Evolutionary conservation across 2,329 filamentous ascomycete species (phyloP).

Genomic region (Emydomyces testavorans): DNA sequence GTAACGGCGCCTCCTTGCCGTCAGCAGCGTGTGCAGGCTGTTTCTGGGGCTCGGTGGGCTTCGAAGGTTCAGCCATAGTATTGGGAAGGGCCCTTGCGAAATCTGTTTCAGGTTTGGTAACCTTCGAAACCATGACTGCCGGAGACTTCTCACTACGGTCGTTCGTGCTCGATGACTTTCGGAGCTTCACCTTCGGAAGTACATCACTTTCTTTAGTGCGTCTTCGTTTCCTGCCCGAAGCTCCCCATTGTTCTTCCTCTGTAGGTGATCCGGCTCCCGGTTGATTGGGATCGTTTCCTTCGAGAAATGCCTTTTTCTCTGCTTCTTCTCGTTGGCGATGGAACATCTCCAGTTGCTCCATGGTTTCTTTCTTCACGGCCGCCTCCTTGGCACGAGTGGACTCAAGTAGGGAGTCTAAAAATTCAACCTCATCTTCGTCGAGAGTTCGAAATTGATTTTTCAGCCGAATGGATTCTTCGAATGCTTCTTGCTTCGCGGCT

Average conservation of each 20-base stretch:
- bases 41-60: not conserved
- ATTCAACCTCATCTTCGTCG: conserved; percentile 43
- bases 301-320: conserved; percentile 39
- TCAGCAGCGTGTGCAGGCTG: not conserved
- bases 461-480: conserved; percentile 40
- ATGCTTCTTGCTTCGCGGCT: conserved; percentile 42
- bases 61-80: not conserved
- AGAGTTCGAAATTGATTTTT: conserved; percentile 43
- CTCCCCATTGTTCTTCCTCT: conserved; percentile 40
- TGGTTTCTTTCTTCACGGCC: conserved; percentile 47
- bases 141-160: not conserved
- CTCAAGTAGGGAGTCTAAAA: conserved; percentile 46
- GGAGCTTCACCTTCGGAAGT: conserved; percentile 32
- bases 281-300: conserved; percentile 26
- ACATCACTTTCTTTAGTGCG: conserved; percentile 37
- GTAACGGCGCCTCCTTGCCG: conserved; percentile 1
- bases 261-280: conserved; percentile 20
- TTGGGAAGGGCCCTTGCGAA: not conserved
- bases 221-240: conserved; percentile 42
- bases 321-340: conserved; percentile 48
- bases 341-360: conserved; percentile 48
- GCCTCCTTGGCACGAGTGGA: conserved; percentile 46
- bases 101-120: not conserved
- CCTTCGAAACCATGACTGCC: not conserved
- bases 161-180: conserved; percentile 28